phyloP scores from a whole-genome alignment of 495 filamentous ascomycete species.

The Xylaria cubensis region DNA sequence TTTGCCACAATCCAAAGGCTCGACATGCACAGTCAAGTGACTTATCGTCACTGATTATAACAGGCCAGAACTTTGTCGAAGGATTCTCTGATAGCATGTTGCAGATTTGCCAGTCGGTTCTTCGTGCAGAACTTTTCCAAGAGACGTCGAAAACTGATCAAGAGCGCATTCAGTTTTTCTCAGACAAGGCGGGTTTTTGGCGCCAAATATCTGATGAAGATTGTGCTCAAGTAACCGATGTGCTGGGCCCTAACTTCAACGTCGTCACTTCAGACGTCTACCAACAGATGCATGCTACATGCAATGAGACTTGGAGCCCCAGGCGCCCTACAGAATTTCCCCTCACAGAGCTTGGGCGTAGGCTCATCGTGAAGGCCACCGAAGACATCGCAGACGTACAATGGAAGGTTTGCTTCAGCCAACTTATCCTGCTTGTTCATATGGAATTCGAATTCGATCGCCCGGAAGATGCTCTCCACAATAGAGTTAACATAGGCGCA shows the following conservation, averaged over 20 bases:
- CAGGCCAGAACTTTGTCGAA: constrained; percentile 66
- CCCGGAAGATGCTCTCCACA: constrained; percentile 64
- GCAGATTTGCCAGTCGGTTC: constrained; percentile 62
- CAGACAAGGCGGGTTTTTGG: constrained; percentile 72
- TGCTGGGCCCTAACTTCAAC: constrained; percentile 63
- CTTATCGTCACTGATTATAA: constrained; percentile 58
- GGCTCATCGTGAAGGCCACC: constrained; percentile 72
- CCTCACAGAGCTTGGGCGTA: constrained; percentile 74
- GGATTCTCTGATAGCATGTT: constrained; percentile 67
- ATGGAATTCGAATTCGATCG: constrained; percentile 79
- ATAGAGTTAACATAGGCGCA: constrained; percentile 68
- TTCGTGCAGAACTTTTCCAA: constrained; percentile 73
- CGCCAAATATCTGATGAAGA: constrained; percentile 78
- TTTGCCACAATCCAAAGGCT: constrained; percentile 62
- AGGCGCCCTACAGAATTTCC: constrained; percentile 48
- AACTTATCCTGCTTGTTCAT: constrained; percentile 83
- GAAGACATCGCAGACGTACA: constrained; percentile 78
- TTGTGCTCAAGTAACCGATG: constrained; percentile 58
- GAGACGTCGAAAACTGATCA: constrained; percentile 68
- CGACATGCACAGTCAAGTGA: constrained; percentile 44
- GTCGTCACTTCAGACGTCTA: constrained; percentile 62
- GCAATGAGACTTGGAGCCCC: constrained; percentile 40
- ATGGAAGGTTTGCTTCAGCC: constrained; percentile 73
- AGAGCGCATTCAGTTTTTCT: constrained; percentile 73
- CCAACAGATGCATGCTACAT: constrained; percentile 48